Conservation (phyloP, 2,329 filamentous ascomycete species). For the Pezizomycotina sp. region DNA sequence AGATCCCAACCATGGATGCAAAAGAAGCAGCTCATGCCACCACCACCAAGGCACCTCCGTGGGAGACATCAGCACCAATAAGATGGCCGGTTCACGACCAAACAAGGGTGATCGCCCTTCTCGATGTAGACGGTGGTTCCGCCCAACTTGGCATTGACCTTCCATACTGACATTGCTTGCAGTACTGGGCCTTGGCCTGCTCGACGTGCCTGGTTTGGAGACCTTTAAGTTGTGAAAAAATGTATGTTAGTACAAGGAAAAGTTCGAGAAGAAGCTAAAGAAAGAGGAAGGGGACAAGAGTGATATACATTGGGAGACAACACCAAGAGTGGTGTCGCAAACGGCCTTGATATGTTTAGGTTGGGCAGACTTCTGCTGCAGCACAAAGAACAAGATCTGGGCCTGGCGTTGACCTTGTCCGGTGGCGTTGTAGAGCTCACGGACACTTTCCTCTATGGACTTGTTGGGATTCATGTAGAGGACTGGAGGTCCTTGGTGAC, state of each 20-base stretch:
- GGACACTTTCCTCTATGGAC: slow-evolving; percentile 38
- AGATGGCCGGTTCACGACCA: slow-evolving; percentile 49
- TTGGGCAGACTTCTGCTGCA: slow-evolving; percentile 52
- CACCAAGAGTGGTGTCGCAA: slow-evolving; percentile 68
- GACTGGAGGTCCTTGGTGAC: slow-evolving; percentile 33
- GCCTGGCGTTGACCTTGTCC: slow-evolving; percentile 42
- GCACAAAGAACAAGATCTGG: slow-evolving; percentile 64
- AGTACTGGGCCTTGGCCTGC: slow-evolving; percentile 63
- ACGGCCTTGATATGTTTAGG: slow-evolving; percentile 72
- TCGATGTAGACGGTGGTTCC: slow-evolving; percentile 48
- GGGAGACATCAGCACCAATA: slow-evolving; percentile 81
- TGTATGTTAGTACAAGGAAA: slow-evolving; percentile 2
- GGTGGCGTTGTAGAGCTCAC: slow-evolving; percentile 39
- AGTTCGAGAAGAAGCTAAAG: not conserved
- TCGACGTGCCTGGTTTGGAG: slow-evolving; percentile 53
- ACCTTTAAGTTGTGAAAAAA: slow-evolving; percentile 32
- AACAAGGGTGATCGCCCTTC: slow-evolving; percentile 28
- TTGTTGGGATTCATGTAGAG: slow-evolving; percentile 31
- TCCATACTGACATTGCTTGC: slow-evolving; percentile 90
- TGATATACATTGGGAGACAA: slow-evolving; percentile 50
- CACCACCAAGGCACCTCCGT: slow-evolving; percentile 48
- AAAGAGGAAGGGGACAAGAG: not conserved
- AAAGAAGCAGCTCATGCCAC: slow-evolving; percentile 47
- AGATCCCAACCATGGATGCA: slow-evolving; percentile 49
- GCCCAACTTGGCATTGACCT: slow-evolving; percentile 89